Evolutionary conservation across 352 stramenopile species (phyloP).

Genomic region (Globisporangium paroecandrum): DNA sequence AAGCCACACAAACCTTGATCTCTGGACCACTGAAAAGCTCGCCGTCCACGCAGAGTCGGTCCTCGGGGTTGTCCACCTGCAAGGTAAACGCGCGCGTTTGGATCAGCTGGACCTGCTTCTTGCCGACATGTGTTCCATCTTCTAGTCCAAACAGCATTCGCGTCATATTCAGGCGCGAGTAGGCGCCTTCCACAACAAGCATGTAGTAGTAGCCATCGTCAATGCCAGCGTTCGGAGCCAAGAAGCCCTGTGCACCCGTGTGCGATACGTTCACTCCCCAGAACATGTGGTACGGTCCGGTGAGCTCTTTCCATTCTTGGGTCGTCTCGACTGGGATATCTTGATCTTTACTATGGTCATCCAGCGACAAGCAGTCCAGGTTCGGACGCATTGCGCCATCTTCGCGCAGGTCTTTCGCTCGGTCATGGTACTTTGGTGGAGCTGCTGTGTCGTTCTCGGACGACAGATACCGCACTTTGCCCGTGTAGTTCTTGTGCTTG

Average conservation of each 20-base stretch:
- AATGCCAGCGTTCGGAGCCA: conserved; percentile 41
- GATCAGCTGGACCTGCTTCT: conserved; percentile 44
- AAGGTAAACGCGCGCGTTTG: conserved; percentile 59
- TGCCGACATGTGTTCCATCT: conserved; percentile 40
- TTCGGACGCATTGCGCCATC: conserved; percentile 16
- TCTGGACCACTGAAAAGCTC: conserved; percentile 48
- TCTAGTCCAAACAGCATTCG: conserved; percentile 54
- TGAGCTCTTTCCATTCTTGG: conserved; percentile 33
- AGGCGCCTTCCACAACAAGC: conserved; percentile 43
- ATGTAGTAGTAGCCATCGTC: conserved; percentile 63
- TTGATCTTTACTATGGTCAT: not conserved
- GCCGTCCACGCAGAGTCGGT: conserved; percentile 61
- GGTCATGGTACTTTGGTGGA: conserved; percentile 36
- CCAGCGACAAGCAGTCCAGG: conserved; percentile 24
- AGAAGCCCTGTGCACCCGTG: conserved; percentile 36
- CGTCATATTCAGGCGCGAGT: conserved; percentile 36
- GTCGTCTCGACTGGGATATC: conserved; percentile 12
- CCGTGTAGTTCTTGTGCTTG: conserved; percentile 35
- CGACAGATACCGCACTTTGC: conserved; percentile 36
- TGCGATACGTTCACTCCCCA: conserved; percentile 62
- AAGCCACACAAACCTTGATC: conserved; percentile 28
- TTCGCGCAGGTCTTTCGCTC: conserved; percentile 12
- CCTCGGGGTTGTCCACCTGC: conserved; percentile 24
- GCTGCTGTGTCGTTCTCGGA: conserved; percentile 24
- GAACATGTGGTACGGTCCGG: conserved; percentile 54